Base-by-base conservation (phyloP, 306 rosid species). In the Trichosanthes cucumerina region DNA sequence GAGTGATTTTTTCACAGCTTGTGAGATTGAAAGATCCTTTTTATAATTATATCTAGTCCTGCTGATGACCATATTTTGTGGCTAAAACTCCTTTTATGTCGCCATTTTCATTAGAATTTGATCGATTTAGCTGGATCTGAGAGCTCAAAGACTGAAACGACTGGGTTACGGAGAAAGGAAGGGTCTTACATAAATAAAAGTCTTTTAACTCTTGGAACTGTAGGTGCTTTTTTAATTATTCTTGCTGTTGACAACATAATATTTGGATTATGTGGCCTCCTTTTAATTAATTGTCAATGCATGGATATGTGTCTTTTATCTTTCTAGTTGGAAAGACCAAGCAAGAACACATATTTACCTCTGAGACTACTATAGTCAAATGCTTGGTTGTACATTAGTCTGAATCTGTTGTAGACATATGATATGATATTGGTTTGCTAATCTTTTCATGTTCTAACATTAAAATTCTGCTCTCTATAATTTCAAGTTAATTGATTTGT, bases 101-200 rank as follows among this genome's bases (percentile, higher is more conserved):
- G 9, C 5, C 19, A 0, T 52, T 74, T 18, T 52, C 63, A 18
- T 80, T 82, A 96, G 99, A 96, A 96, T 83, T 87, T 93, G 87
- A 96, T 96, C 77, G 99, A 96, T 91, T 84, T 96, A 77, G 99
- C 99, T 81, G 99, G 99, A 83, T 96, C 99, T 79, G 99, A 96
- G 90, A 96, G 99, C 91, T 96, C 99, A 5, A 96, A 96, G 89
- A 91, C 98, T 21, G 99, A 96, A 85, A 96, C 99, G 14, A 96
- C 98, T 86, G 99, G 99, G 58, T 84, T 96, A 71, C 85, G 98
- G 79, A 90, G 99, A 83, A 96, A 96, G 88, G 99, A 96, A 81
- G 99, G 99, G 83, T 91, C 99, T 80, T 96, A 96, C 87, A 96
- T 96, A 81, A 96, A 96, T 84, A 96, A 96, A 88, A 96, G 99